These are phyloP conservation scores for Coemansia sp. DNA, from an alignment of 192 early-diverging fungal species.

Conservation along the genomic window DNA sequence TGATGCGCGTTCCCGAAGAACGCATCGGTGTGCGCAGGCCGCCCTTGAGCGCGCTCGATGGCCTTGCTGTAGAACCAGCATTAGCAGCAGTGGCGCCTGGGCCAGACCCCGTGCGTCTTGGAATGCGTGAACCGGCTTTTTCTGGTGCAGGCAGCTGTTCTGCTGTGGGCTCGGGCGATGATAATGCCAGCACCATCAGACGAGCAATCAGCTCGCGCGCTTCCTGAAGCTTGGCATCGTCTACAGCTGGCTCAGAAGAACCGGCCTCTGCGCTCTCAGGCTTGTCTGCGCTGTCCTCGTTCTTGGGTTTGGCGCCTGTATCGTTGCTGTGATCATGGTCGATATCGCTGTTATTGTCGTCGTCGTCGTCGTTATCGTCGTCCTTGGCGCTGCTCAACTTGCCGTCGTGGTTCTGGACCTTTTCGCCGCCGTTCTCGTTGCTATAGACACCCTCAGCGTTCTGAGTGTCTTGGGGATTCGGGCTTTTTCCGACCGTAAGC, in stretches of 20 bases:
- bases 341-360: not conserved
- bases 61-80: constrained; percentile 11
- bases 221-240: constrained; percentile 32
- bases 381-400: not conserved
- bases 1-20: constrained; percentile 37
- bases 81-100: constrained; percentile 1
- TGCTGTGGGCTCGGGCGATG: constrained; percentile 30
- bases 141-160: constrained; percentile 1
- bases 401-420: not conserved
- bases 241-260: not conserved
- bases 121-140: constrained; percentile 28
- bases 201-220: constrained; percentile 52
- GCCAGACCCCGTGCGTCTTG: constrained; percentile 23
- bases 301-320: not conserved
- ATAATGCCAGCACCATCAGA: constrained; percentile 50
- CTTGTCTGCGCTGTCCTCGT: not conserved
- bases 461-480: constrained; percentile 7
- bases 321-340: not conserved
- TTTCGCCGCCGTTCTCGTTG: not conserved
- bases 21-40: constrained; percentile 35
- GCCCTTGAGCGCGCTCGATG: constrained; percentile 18
- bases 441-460: not conserved
- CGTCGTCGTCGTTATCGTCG: not conserved
- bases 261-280: not conserved
- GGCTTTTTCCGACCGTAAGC: constrained; percentile 25